phyloP scores from a whole-genome alignment of 2,329 filamentous ascomycete species.

The Zelopaecilomyces penicillatus region DNA sequence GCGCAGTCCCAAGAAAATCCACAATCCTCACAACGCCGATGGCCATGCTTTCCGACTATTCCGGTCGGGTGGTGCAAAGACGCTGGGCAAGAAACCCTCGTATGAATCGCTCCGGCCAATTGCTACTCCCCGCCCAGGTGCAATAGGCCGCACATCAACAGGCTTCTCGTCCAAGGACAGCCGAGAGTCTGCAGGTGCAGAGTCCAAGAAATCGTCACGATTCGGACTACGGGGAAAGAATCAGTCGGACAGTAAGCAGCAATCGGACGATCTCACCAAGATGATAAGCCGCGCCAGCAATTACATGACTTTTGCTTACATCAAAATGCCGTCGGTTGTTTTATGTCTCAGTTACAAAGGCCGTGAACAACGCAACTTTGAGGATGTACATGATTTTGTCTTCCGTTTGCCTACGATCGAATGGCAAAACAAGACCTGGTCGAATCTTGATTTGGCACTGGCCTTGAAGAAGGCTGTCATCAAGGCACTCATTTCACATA shows the following conservation, averaged over 20 bases:
- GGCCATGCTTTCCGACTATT: slow-evolving; percentile 46
- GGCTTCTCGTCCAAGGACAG: slow-evolving; percentile 33
- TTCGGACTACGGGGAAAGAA: slow-evolving; percentile 48
- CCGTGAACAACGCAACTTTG: slow-evolving; percentile 87
- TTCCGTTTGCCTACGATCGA: slow-evolving; percentile 92
- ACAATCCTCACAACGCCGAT: slow-evolving; percentile 41
- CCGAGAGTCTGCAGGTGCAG: slow-evolving; percentile 27
- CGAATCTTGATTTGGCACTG: slow-evolving; percentile 86
- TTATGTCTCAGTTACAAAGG: slow-evolving; percentile 96
- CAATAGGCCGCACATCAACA: slow-evolving; percentile 37
- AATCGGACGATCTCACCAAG: slow-evolving; percentile 83
- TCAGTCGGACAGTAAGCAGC: slow-evolving; percentile 47
- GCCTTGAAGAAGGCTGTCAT: slow-evolving; percentile 92
- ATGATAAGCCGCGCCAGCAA: slow-evolving; percentile 95
- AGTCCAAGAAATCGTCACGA: slow-evolving; percentile 41
- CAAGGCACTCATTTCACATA: slow-evolving; percentile 87
- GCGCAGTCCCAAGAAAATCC: slow-evolving; percentile 32
- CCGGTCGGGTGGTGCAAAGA: slow-evolving; percentile 35
- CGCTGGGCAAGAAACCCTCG: slow-evolving; percentile 44
- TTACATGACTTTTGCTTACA: slow-evolving; percentile 94
- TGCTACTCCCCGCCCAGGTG: slow-evolving; percentile 32
- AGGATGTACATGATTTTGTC: slow-evolving; percentile 95
- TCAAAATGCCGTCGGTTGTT: slow-evolving; percentile 91
- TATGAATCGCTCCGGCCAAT: slow-evolving; percentile 44
- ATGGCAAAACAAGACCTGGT: slow-evolving; percentile 99